Percentiles rank a stretch among this genome's conserved stretches.
Evolutionary conservation across 2,329 filamentous ascomycete genomes (phyloP).

Genomic region (Aspergillus sp.): DNA sequence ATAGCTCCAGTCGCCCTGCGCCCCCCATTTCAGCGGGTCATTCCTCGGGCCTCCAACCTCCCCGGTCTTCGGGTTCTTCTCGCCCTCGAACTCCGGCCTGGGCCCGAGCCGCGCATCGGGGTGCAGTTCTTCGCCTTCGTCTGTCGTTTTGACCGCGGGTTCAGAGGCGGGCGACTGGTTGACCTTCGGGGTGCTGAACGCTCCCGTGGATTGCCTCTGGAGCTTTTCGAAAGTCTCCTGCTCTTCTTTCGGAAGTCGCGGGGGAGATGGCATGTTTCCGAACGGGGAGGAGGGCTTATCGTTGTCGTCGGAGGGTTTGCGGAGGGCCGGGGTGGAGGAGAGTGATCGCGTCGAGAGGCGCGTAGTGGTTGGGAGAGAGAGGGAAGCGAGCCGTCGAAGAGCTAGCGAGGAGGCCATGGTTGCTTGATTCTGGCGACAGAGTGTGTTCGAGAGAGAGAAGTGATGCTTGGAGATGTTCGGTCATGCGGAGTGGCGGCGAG

Average conservation of each 20-base stretch:
- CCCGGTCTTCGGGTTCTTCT: conserved; percentile 84
- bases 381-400: conserved; percentile 32
- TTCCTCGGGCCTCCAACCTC: conserved; percentile 97
- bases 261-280: conserved; percentile 56
- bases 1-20: conserved; percentile 74
- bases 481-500: conserved; percentile 10
- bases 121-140: conserved; percentile 56
- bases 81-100: conserved; percentile 84
- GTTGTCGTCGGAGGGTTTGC: conserved; percentile 14
- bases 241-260: conserved; percentile 75
- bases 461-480: conserved; percentile 4
- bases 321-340: conserved; percentile 16
- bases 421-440: neutral
- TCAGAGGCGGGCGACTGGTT: conserved; percentile 41
- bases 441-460: conserved; percentile 3
- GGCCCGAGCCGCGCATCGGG: conserved; percentile 66
- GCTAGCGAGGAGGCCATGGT: conserved; percentile 12
- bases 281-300: conserved; percentile 25
- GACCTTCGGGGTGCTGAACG: conserved; percentile 57
- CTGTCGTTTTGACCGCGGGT: conserved; percentile 43
- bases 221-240: conserved; percentile 86
- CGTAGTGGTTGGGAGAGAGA: conserved; percentile 29
- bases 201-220: conserved; percentile 67
- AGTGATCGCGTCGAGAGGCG: conserved; percentile 14
- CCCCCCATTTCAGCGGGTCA: conserved; percentile 83